Conservation (phyloP, 108 stramenopile species). For the Conticribra guillardii region DNA sequence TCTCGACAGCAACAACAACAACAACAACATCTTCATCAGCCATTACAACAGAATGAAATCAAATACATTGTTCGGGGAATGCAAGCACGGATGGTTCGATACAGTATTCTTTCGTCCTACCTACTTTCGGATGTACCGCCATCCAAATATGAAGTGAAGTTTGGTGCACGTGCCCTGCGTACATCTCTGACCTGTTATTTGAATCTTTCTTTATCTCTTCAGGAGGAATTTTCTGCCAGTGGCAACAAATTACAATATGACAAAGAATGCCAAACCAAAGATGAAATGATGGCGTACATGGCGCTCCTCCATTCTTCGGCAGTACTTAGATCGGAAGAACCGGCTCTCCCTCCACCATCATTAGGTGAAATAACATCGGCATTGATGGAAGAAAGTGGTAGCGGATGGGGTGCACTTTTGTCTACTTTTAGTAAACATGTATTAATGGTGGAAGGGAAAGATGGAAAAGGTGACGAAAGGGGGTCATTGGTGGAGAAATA, state of each 20-base stretch:
- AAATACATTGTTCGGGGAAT: conserved; percentile 27
- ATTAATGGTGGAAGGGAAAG: neutral
- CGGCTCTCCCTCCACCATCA: conserved; percentile 30
- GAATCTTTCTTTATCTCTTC: conserved; percentile 22
- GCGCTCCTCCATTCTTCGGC: conserved; percentile 48
- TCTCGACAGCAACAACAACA: neutral
- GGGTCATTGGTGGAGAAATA: conserved; percentile 16
- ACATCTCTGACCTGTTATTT: conserved; percentile 40
- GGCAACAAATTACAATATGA: neutral
- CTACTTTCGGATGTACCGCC: conserved; percentile 33
- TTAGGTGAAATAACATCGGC: conserved; percentile 18
- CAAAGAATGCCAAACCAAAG: conserved; percentile 19
- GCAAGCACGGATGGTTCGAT: conserved; percentile 52
- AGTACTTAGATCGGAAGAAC: conserved; percentile 33
- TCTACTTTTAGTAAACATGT: conserved; percentile 43
- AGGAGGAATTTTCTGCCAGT: conserved; percentile 21
- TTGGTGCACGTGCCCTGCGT: conserved; percentile 38
- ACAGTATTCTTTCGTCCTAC: conserved; percentile 41
- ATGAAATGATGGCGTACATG: conserved; percentile 53
- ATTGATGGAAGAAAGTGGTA: conserved; percentile 49
- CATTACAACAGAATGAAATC: neutral
- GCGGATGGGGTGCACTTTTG: conserved; percentile 51
- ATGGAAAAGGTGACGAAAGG: neutral
- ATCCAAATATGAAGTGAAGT: conserved; percentile 47
- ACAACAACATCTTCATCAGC: neutral